Conservation (phyloP, 345 rosid species). For the Eucalyptus victrix region DNA sequence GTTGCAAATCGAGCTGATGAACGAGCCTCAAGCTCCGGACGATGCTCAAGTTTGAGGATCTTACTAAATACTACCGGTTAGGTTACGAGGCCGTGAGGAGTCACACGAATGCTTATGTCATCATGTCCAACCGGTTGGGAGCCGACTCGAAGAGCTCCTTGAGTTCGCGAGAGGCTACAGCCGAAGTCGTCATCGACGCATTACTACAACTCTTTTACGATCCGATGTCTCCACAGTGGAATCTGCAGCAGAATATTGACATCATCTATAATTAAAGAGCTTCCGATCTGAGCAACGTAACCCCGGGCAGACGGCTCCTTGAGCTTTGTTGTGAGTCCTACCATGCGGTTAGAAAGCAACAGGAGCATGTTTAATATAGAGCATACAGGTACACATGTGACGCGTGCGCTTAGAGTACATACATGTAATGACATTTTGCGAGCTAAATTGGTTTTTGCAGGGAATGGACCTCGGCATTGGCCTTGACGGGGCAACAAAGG, state of each 20-base stretch:
- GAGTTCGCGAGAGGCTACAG: neutral
- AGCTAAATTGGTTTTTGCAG: neutral
- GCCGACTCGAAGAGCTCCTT: neutral
- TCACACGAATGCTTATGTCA: conserved; percentile 12
- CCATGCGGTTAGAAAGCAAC: neutral
- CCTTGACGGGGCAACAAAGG: neutral
- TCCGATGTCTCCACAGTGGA: neutral
- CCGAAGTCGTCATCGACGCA: neutral
- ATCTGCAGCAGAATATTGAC: neutral
- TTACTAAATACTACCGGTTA: conserved; percentile 6
- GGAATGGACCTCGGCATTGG: neutral
- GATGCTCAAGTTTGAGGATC: neutral
- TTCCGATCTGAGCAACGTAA: neutral
- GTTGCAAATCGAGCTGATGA: too few relatives aligned
- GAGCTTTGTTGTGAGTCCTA: neutral
- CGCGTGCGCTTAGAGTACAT: neutral
- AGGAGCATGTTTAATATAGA: neutral
- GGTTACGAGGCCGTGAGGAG: conserved; percentile 24
- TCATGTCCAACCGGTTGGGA: conserved; percentile 4
- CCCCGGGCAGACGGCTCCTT: neutral
- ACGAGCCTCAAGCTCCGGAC: too few relatives aligned
- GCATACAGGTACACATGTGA: neutral
- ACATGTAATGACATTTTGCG: neutral
- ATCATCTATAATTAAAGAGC: neutral
- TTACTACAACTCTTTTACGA: neutral